Evolutionary conservation across 106 monocot species (phyloP).

Genomic region (Phalaenopsis equestris): DNA sequence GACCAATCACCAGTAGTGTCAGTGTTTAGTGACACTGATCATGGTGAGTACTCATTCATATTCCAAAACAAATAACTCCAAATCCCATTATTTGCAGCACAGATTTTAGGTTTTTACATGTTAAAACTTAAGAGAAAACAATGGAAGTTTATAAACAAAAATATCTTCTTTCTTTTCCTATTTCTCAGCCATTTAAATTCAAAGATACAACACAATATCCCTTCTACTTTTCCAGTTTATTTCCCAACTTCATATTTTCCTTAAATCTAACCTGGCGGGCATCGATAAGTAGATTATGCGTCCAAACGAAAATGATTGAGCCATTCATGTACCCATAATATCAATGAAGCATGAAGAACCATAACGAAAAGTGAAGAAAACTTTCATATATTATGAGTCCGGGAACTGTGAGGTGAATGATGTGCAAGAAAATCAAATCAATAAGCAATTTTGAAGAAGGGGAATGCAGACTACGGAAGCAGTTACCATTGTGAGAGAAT

Average conservation of each 20-base stretch:
- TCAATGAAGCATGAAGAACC: background rate
- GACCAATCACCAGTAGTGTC: conserved; percentile 76
- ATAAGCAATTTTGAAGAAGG: background rate
- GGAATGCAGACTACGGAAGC: background rate
- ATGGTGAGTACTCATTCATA: conserved; percentile 89
- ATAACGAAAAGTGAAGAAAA: conserved; percentile 1
- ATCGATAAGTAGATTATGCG: no score
- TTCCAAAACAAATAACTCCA: conserved; percentile 75
- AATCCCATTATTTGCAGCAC: conserved; percentile 54
- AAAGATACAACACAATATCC: background rate
- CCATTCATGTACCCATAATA: background rate
- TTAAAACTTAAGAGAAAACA: background rate
- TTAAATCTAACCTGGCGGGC: no score
- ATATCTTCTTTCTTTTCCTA: background rate
- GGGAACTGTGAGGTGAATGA: background rate
- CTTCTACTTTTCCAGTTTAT: background rate
- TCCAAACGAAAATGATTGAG: no score
- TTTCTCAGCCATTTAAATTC: background rate
- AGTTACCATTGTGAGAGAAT: conserved; percentile 62
- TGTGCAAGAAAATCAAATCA: background rate
- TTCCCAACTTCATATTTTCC: background rate
- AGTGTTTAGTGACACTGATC: conserved; percentile 78
- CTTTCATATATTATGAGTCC: background rate
- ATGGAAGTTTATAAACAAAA: background rate
- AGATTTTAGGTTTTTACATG: background rate